Percentiles rank a stretch among this genome's conserved stretches.
Conservation (phyloP, 306 rosid species). For the Quercus ilex region DNA sequence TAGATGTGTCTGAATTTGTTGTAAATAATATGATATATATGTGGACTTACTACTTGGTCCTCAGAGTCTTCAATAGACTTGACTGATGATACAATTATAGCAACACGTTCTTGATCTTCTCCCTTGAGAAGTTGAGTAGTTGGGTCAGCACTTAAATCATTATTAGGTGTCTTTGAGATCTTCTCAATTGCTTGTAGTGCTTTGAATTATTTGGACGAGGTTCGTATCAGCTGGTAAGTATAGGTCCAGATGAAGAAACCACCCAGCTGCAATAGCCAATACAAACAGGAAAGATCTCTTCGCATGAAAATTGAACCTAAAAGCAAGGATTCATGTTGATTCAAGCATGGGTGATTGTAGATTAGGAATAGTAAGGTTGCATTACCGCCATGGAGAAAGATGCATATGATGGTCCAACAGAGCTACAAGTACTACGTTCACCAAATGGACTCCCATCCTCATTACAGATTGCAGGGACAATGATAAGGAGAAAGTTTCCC, state of each 20-base stretch:
- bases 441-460: no score
- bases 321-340: not conserved
- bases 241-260: conserved; percentile 83
- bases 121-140: no score
- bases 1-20: no score
- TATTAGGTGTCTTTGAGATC: conserved; percentile 35
- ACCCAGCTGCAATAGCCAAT: conserved; percentile 57
- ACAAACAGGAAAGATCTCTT: not conserved
- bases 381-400: conserved; percentile 96
- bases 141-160: conserved; percentile 31
- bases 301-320: not conserved
- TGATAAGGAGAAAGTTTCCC: no score
- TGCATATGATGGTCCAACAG: no score
- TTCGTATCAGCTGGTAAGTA: conserved; percentile 49
- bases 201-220: conserved; percentile 42
- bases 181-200: conserved; percentile 41
- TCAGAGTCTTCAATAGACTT: no score
- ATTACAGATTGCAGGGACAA: no score
- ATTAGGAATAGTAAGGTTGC: not conserved
- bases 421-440: no score
- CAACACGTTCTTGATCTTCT: no score
- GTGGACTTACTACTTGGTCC: no score
- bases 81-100: no score
- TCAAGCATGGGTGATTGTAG: not conserved
- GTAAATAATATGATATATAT: no score